Evolutionary conservation across 805 yeast genomes (phyloP), one percentile per base, ranked within the genome.

Genomic region (Sugiyamaella smithiae): DNA sequence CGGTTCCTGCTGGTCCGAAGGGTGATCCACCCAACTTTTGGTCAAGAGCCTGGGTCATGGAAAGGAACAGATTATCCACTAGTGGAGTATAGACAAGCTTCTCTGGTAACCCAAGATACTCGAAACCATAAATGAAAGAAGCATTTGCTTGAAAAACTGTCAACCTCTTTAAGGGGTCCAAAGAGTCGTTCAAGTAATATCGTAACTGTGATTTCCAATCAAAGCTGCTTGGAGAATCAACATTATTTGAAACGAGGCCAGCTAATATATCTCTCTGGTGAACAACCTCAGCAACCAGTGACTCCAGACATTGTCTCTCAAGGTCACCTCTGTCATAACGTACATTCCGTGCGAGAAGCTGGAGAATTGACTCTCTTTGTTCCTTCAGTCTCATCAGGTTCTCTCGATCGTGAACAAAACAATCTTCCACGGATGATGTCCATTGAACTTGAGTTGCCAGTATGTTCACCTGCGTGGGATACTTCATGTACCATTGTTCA

Each of bases 1-100:
- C 98, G 0, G 98, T 91, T 36, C 98, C 98, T 2, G 98, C 97
- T 1, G 98, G 97, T 0, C 98, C 98, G 65, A 85, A 81, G 0
- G 95, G 84, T 1, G 95, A 84, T 0, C 96, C 95, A n/a, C 98
- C 98, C 6, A 81, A 69, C 29, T 75, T 76, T 56, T 82, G 88
- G 28, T 78, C 75, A 14, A 89, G 63, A 0, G 97, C 90, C 51
- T 83, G 85, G 0, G 85, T 72, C 81, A 90, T 78, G 0, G 89
- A 70, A 6, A 83, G 62, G 61, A 77, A 88, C 49, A 88, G 78
- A 4, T 74, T 70, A 42, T 79, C 78, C 5, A 86, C 73, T 16
- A 88, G 69, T 1, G 91, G 88, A 0, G 97, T 91, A 47, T 78
- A 75, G 0, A 91, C 95, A 19, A 90, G 68, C 47, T 82, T 75